Base-by-base conservation (phyloP, 805 yeast genomes). In the Grigorovia transvaalensis region DNA sequence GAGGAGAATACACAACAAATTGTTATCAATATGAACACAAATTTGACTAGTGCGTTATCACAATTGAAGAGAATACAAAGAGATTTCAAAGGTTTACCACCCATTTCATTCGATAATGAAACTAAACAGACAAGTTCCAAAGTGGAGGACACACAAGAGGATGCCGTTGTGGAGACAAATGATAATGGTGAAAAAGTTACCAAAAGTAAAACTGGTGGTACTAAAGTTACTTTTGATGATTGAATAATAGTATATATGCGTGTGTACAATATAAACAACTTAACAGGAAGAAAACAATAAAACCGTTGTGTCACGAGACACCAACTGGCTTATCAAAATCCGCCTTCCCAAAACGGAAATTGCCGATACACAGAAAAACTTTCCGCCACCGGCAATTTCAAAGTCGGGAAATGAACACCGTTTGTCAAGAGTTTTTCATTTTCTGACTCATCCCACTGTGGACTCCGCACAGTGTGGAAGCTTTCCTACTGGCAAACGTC, bases 31-130 rank as follows among this genome's bases (percentile, higher is more conserved):
- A 58, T 60, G 46, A 62, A 62, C 47, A 59, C 61, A 20, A 66
- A 67, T 42, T 60, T 68, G 49, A 45, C 65, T 49, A 51, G 65
- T 20, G 64, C 72, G 5, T 27, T 73, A 11, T 62, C 85, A 53
- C 95, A 86, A 70, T 72, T 87, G 59, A 77, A 74, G 59, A 76
- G 95, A 64, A 72, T 85, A 44, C 91, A 84, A 63, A 77, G 95
- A 68, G 88, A 84, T 56, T 77, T 86, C 57, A 74, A 88, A 57
- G 95, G 95, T 1, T 74, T 87, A 53, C 91, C 95, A 9, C 95
- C 95, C 9, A 23, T 51, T 4, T 41, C 50, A 17, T 38, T 49
- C 15, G 20, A 49, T 15, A 44, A 45, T 11, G 30, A 50, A 27
- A 30, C 44, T n/a, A 44, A 45, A 6, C 41, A 30, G 9, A 44